phyloP scores from a whole-genome alignment of 2,329 filamentous ascomycete genomes.

The Ceratocystis albifundus region DNA sequence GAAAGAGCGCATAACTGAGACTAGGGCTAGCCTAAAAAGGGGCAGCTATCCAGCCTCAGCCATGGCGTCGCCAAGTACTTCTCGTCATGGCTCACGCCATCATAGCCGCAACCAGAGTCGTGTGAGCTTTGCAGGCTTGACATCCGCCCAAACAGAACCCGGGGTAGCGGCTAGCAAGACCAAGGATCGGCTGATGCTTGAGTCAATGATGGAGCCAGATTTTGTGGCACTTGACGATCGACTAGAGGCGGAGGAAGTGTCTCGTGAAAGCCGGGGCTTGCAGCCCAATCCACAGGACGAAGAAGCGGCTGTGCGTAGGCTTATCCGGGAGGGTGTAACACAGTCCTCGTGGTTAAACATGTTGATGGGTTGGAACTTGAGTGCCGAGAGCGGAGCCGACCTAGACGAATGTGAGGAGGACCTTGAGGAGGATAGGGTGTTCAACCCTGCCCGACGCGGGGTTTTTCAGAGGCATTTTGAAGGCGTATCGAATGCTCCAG shows the following conservation, averaged over 20 bases:
- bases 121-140: slow-evolving; percentile 31
- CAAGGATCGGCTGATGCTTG: slow-evolving; percentile 13
- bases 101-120: slow-evolving; percentile 42
- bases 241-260: slow-evolving; percentile 35
- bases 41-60: slow-evolving; percentile 18
- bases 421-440: slow-evolving; percentile 31
- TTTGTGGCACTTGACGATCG: slow-evolving; percentile 52
- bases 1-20: slow-evolving; percentile 6
- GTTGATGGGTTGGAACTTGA: slow-evolving; percentile 43
- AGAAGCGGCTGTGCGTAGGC: slow-evolving; percentile 45
- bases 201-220: slow-evolving; percentile 40
- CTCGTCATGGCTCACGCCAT: slow-evolving; percentile 7
- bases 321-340: slow-evolving; percentile 43
- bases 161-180: background rate
- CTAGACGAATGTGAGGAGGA: slow-evolving; percentile 36
- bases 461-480: slow-evolving; percentile 19
- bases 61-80: slow-evolving; percentile 6
- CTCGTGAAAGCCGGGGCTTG: slow-evolving; percentile 11
- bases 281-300: slow-evolving; percentile 43
- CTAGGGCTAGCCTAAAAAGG: slow-evolving; percentile 9
- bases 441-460: slow-evolving; percentile 11
- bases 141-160: background rate
- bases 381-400: slow-evolving; percentile 6
- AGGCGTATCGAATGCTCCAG: slow-evolving; percentile 30
- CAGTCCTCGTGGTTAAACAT: slow-evolving; percentile 49